Conservation (phyloP, 2,329 filamentous ascomycete species). For the Corinectria fuckeliana region DNA sequence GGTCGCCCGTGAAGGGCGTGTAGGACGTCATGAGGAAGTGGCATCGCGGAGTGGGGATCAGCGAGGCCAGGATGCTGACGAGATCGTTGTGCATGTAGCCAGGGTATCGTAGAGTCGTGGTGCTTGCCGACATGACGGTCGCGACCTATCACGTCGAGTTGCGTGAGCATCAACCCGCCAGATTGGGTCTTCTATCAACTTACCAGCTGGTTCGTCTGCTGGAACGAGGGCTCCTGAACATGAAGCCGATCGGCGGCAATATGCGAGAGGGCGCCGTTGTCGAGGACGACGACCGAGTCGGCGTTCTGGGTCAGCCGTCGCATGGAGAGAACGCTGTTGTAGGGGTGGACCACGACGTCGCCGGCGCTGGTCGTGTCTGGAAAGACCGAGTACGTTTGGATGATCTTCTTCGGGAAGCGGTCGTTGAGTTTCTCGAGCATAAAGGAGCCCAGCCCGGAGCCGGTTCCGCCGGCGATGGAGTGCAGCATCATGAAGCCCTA, state of each 20-base stretch:
- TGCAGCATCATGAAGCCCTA: constrained; percentile 98
- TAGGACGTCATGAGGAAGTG: constrained; percentile 99
- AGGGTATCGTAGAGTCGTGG: constrained; percentile 93
- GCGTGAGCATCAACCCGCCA: not conserved
- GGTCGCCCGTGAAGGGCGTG: constrained; percentile 95
- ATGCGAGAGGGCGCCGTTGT: constrained; percentile 91
- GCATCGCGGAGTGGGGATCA: constrained; percentile 94
- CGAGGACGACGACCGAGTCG: constrained; percentile 95
- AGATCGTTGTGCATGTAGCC: constrained; percentile 99
- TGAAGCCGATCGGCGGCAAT: constrained; percentile 95
- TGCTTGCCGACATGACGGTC: constrained; percentile 98
- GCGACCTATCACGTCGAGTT: constrained; percentile 63
- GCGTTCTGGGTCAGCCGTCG: constrained; percentile 92
- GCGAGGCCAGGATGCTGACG: constrained; percentile 91
- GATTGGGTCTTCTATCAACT: constrained; percentile 21
- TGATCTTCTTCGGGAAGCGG: constrained; percentile 97
- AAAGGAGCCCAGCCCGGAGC: constrained; percentile 94
- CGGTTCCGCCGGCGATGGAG: constrained; percentile 96
- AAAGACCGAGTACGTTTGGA: constrained; percentile 98
- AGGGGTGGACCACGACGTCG: constrained; percentile 96
- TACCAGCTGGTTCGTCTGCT: constrained; percentile 96
- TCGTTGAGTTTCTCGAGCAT: constrained; percentile 95
- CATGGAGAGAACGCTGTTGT: constrained; percentile 95
- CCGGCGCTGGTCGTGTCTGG: constrained; percentile 86
- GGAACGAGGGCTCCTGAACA: constrained; percentile 93